Evolutionary conservation across 225 moss, liverwort and hornwort genomes (phyloP).

Genomic region (Sphagnum contortum): DNA sequence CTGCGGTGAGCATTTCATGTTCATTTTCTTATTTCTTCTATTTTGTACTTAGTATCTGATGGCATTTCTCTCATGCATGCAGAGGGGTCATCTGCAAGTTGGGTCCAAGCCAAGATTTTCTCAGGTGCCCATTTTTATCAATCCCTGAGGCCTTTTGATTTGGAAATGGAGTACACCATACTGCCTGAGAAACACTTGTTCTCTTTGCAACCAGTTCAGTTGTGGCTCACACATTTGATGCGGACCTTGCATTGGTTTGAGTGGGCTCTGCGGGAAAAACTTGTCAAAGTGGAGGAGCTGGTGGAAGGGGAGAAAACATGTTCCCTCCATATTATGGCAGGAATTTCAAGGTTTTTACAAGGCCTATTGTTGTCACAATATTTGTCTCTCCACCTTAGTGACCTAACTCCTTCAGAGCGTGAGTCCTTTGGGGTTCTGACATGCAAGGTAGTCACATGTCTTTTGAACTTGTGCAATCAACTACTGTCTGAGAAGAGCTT

Average conservation of each 20-base stretch:
- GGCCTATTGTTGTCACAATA: slow-evolving; percentile 27
- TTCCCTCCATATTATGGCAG: slow-evolving; percentile 15
- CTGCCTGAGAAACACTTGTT: slow-evolving; percentile 11
- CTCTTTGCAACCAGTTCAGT: slow-evolving; percentile 40
- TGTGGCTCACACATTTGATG: slow-evolving; percentile 39
- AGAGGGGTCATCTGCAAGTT: slow-evolving; percentile 54
- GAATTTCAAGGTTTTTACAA: slow-evolving; percentile 38
- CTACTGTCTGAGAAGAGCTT: slow-evolving; percentile 24
- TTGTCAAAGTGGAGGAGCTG: slow-evolving; percentile 43
- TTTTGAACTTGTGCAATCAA: slow-evolving; percentile 48
- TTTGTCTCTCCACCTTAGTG: slow-evolving; percentile 16
- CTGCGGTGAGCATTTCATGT: background rate
- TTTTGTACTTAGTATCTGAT: background rate
- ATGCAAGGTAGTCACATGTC: slow-evolving; percentile 36
- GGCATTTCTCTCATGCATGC: slow-evolving; percentile 6
- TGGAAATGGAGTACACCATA: slow-evolving; percentile 30
- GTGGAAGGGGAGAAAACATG: slow-evolving; percentile 17
- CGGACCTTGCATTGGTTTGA: slow-evolving; percentile 83
- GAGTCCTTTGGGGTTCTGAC: slow-evolving; percentile 43
- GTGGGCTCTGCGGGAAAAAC: slow-evolving; percentile 59
- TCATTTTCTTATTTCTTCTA: background rate
- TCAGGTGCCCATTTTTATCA: slow-evolving; percentile 14
- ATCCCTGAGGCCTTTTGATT: slow-evolving; percentile 29
- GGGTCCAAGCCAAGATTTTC: slow-evolving; percentile 43
- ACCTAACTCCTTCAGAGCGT: slow-evolving; percentile 66